Evolutionary conservation across 176 grass and related monocot genomes (phyloP), one percentile per base, ranked within the genome.

Genomic region (Phoenix dactylifera): DNA sequence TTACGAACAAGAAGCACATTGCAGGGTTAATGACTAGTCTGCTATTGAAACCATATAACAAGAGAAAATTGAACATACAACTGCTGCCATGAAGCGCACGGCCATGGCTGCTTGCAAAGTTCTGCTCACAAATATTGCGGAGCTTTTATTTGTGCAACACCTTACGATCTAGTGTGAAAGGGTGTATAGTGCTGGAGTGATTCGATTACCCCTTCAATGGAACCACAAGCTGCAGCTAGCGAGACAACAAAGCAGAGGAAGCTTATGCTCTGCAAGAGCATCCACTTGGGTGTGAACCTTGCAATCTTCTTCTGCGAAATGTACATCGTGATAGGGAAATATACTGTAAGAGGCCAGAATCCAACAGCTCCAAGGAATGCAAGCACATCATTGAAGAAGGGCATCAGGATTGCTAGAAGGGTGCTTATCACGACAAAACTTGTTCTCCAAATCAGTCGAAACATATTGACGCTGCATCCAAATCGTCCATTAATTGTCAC

Each of bases 321-420:
- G 63, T 89, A 89, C 82, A 95, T 95, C 77, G 86, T 79, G 2
- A 95, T 69, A 17, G 90, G 90, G 70, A 89, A 89, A 73, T 83
- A 89, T 3, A 95, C 86, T 6, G 86, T 95, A 58, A 95, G 80
- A 55, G 90, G 90, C 90, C 90, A 95, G 76, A 95, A 95, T 16
- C 79, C 90, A 70, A 90, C 17, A 55, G 83, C 79, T 14, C 90
- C 86, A 7, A 95, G 75, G 67, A 95, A 86, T 1, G 79, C 77
- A 0, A 95, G 79, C 29, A 95, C 79, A 57, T 85, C 85, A 60
- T 95, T 95, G 80, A 90, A 95, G 83, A 95, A 95, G 0, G 90
- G 86, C 90, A 95, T 72, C 7, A 84, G 7, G 51, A 87, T 65
- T 0, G 86, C 90, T 22, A 79, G 52, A 10, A 86, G 73, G 49